A percentile compares a stretch with the other conserved stretches of the same genome.
Evolutionary conservation across 2,329 filamentous ascomycete species (phyloP).

Genomic region (Hysterium pulicare): DNA sequence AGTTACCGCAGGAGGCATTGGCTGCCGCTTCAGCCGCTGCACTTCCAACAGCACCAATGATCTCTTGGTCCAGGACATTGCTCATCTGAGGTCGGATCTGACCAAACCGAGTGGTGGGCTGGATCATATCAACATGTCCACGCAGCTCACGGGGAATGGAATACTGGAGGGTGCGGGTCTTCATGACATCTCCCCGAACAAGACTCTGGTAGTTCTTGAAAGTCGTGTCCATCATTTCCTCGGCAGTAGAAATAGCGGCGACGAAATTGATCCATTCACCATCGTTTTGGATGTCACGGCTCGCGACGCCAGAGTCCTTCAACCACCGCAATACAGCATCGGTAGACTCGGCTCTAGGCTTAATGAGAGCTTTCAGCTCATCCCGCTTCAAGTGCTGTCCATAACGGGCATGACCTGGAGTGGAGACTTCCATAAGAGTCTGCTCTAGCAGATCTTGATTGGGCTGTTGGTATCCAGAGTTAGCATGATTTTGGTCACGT

Average conservation of each 20-base stretch:
- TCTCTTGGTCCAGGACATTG: constrained; percentile 24
- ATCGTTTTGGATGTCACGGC: constrained; percentile 46
- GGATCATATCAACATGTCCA: constrained; percentile 58
- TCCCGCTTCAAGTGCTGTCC: constrained; percentile 61
- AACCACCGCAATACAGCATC: constrained; percentile 57
- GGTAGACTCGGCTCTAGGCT: constrained; percentile 49
- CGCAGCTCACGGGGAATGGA: constrained; percentile 58
- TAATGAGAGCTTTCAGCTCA: constrained; percentile 54
- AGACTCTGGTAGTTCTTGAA: constrained; percentile 56
- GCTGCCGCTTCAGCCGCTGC: constrained; percentile 14
- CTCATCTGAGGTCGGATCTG: constrained; percentile 44
- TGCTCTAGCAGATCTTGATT: constrained; percentile 54
- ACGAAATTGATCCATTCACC: constrained; percentile 62
- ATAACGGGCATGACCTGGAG: constrained; percentile 57
- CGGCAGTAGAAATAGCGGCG: constrained; percentile 51
- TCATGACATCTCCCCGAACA: constrained; percentile 39
- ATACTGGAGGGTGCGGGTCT: constrained; percentile 57
- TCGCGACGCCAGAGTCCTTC: constrained; percentile 46
- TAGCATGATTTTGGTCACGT: background rate
- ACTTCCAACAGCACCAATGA: constrained; percentile 7
- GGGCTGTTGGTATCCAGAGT: constrained; percentile 36
- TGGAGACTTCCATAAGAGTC: constrained; percentile 59
- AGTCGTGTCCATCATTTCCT: constrained; percentile 54
- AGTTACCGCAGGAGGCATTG: constrained; percentile 40
- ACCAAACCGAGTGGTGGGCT: constrained; percentile 64